Evolutionary conservation across 352 stramenopile genomes (phyloP), one percentile per base, ranked within the genome.

Genomic region (Phytophthora pinifolia): DNA sequence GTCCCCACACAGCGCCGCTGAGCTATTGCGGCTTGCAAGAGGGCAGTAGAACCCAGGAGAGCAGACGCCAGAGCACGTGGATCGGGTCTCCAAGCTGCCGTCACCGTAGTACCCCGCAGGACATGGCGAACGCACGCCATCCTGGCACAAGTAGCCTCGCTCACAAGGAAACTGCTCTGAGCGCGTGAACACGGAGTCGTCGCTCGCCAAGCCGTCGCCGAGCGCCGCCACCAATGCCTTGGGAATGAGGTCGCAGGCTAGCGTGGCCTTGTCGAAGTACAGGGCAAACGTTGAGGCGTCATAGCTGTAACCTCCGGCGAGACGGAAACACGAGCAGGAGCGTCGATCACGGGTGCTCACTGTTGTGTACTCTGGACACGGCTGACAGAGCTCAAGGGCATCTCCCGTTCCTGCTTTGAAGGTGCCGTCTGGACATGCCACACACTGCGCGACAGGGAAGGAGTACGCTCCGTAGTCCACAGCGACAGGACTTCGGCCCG

Each of bases 341-440:
- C 79, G 73, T 15, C 77, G 46, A 38, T 92, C 74, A n/a, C 15
- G 51, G 13, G 69, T 62, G 20, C 73, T 88, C 12, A 58, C 57
- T 1, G 82, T 48, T 0, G 70, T 72, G 20, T 71, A 79, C 37
- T 62, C 36, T 0, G 82, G 79, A 52, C 82, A 94, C 8, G 52
- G 42, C 9, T 59, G 13, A 31, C 82, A 94, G 1, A 89, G 60
- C n/a, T 46, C 44, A 0, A 59, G 18, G 27, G 68, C 67, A 43
- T 94, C 77, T 5, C 82, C 80, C 0, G 62, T 36, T 13, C 30
- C 41, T 9, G 53, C 25, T 50, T 96, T 96, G 63, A 92, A 95
- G 0, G 76, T 93, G 5, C 81, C 79, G 0, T 65, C 27, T 2
- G 85, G 85, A 50, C 85, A 96, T 14, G 55, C 15, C 12, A 79